Conservation (phyloP, 2,329 filamentous ascomycete genomes). For the Alternaria hordeiaustralica region DNA sequence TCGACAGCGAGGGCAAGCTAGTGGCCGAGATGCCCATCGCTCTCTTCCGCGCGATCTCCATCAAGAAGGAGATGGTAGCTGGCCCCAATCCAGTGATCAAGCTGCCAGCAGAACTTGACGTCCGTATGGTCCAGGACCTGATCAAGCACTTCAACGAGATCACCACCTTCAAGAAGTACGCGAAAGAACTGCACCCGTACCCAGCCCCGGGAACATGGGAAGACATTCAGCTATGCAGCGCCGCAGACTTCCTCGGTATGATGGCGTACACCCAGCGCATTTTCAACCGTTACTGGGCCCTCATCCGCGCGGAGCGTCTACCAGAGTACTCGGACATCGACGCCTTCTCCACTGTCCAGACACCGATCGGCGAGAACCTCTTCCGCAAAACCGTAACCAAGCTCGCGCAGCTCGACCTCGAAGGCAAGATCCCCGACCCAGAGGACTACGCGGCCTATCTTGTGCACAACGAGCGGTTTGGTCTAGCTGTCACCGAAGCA, state of each 20-base stretch:
- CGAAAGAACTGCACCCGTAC: not conserved
- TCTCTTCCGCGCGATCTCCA: not conserved
- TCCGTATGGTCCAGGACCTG: not conserved
- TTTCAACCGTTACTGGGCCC: slow-evolving; percentile 7
- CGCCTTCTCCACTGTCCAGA: not conserved
- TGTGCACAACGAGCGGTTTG: not conserved
- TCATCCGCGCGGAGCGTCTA: not conserved
- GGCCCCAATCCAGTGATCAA: not conserved
- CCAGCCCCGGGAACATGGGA: not conserved
- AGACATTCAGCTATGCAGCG: slow-evolving; percentile 1
- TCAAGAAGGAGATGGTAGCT: not conserved
- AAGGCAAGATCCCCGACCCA: not conserved
- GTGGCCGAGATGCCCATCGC: not conserved
- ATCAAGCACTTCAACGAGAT: not conserved
- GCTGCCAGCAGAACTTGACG: not conserved
- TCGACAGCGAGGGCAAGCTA: not conserved
- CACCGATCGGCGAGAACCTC: not conserved
- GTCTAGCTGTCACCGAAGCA: not conserved
- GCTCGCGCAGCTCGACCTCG: not conserved
- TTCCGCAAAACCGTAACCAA: not conserved
- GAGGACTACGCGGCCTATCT: not conserved
- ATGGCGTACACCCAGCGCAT: not conserved
- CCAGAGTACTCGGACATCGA: not conserved
- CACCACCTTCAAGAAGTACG: not conserved
- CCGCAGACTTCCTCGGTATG: slow-evolving; percentile 3